These are phyloP conservation scores for Globisporangium ultimum DNA, from an alignment of 352 stramenopile species.

Conservation along the genomic window DNA sequence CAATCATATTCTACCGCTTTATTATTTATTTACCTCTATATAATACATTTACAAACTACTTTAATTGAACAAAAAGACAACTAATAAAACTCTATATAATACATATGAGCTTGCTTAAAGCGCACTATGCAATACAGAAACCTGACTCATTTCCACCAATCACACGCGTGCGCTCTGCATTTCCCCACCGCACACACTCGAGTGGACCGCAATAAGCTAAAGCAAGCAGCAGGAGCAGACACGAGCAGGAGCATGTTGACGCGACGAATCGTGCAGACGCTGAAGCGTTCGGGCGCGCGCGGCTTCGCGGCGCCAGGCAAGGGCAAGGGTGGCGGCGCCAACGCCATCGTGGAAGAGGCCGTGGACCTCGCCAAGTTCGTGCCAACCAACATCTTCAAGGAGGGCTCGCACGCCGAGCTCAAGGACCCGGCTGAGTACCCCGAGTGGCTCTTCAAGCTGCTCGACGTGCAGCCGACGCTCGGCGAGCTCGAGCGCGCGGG, in stretches of 20 bases:
- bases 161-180: slow-evolving; percentile 1
- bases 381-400: slow-evolving; percentile 85
- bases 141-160: neutral
- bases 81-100: no score
- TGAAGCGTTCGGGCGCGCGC: slow-evolving; percentile 30
- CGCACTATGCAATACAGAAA: neutral
- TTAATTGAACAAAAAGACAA: no score
- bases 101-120: neutral
- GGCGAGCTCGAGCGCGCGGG: slow-evolving; percentile 75
- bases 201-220: slow-evolving; percentile 3
- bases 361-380: slow-evolving; percentile 76
- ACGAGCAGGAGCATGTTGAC: slow-evolving; percentile 38
- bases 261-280: slow-evolving; percentile 29
- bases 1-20: no score
- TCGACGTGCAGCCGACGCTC: slow-evolving; percentile 69
- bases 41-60: no score
- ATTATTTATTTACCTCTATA: no score
- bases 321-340: slow-evolving; percentile 54
- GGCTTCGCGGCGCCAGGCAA: slow-evolving; percentile 57
- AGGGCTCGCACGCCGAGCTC: slow-evolving; percentile 75
- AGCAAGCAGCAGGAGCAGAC: slow-evolving; percentile 5
- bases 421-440: slow-evolving; percentile 82
- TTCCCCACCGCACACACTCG: neutral
- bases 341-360: slow-evolving; percentile 58
- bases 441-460: slow-evolving; percentile 78